These are phyloP conservation scores for Annulohypoxylon moriforme DNA, from an alignment of 495 filamentous ascomycete genomes.

Conservation along the genomic window DNA sequence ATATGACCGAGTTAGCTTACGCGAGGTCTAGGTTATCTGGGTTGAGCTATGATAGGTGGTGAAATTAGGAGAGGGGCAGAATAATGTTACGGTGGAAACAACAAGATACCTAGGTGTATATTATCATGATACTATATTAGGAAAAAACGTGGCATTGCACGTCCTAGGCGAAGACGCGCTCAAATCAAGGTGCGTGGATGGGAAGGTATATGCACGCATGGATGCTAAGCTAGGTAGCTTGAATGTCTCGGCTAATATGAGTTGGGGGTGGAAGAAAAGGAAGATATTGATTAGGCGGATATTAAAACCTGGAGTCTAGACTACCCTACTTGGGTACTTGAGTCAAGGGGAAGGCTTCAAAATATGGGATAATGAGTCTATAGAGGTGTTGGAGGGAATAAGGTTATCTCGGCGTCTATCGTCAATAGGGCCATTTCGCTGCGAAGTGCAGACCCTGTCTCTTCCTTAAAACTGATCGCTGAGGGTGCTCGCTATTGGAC, in stretches of 20 bases:
- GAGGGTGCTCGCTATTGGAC: constrained; percentile 5
- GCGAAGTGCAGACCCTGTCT: not conserved
- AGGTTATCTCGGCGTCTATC: no score
- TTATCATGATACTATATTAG: constrained; percentile 36
- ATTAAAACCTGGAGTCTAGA: constrained; percentile 42
- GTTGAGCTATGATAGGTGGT: constrained; percentile 4
- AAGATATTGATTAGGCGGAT: constrained; percentile 42
- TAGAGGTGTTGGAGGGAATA: constrained; percentile 15
- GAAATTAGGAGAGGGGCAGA: constrained; percentile 20
- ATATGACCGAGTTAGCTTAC: constrained; percentile 36
- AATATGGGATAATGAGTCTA: constrained; percentile 18
- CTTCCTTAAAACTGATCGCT: not conserved
- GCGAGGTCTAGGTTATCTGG: constrained; percentile 34
- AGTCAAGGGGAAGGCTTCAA: constrained; percentile 12
- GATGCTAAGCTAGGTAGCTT: constrained; percentile 9
- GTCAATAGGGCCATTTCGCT: no score
- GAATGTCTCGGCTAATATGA: constrained; percentile 38
- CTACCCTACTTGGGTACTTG: constrained; percentile 18
- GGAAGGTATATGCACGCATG: constrained; percentile 21
- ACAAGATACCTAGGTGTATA: constrained; percentile 18
- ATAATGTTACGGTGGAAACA: constrained; percentile 12
- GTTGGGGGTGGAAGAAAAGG: constrained; percentile 32
- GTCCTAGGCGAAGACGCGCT: constrained; percentile 9
- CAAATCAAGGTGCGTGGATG: constrained; percentile 15
- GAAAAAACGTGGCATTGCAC: constrained; percentile 33